A percentile compares a stretch with the other conserved stretches of the same genome.
Evolutionary conservation across 2,329 filamentous ascomycete species (phyloP).

Genomic region (Sporothrix pseudoabietina): DNA sequence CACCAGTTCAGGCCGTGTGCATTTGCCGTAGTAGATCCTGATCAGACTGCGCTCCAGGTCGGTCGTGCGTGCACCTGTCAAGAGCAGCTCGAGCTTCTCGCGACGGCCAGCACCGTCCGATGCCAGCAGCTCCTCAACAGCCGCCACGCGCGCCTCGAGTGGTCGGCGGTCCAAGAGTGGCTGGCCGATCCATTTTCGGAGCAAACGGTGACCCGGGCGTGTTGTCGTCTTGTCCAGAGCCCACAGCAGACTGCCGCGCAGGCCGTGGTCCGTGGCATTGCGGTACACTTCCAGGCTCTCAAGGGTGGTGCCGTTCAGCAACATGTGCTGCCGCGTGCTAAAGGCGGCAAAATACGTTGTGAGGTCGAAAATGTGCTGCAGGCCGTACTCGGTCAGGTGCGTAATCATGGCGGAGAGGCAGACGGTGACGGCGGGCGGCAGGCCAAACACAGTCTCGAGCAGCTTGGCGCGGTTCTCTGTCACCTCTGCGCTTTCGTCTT

Average conservation of each 20-base stretch:
- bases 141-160: constrained; percentile 76
- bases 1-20: constrained; percentile 83
- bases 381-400: constrained; percentile 85
- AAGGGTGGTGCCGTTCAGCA: constrained; percentile 91
- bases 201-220: constrained; percentile 80
- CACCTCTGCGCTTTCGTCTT: constrained; percentile 38
- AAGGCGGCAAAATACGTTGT: constrained; percentile 98
- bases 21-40: constrained; percentile 96
- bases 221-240: constrained; percentile 90
- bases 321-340: constrained; percentile 90
- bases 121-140: constrained; percentile 82
- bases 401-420: constrained; percentile 97
- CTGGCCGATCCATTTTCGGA: constrained; percentile 93
- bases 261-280: constrained; percentile 83
- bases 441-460: constrained; percentile 80
- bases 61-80: constrained; percentile 58
- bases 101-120: constrained; percentile 66
- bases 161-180: constrained; percentile 75
- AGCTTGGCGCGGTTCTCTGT: constrained; percentile 62
- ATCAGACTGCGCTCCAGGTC: constrained; percentile 94
- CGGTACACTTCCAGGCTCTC: constrained; percentile 94
- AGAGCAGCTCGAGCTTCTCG: constrained; percentile 71
- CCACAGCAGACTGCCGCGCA: constrained; percentile 93
- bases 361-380: constrained; percentile 93
- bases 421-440: constrained; percentile 83